Base-by-base conservation (phyloP, 768 basidiomycete genomes). In the Pleurotus pulmonarius region DNA sequence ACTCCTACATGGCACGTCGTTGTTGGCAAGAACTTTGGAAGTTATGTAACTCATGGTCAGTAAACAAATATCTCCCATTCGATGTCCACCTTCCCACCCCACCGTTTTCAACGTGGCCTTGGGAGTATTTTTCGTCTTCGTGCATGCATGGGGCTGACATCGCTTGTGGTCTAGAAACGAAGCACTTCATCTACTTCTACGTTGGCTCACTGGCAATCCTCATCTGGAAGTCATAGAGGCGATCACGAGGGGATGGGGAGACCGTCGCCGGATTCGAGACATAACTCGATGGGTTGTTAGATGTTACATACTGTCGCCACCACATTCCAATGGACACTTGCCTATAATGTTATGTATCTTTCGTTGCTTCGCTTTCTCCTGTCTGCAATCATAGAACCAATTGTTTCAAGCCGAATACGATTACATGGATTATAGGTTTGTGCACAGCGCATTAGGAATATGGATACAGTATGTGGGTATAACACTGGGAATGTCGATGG, bases 161-260 rank as follows among this genome's bases (percentile, higher is more conserved):
- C 49, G 24, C 52, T 26, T 58, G 34, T 57, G 20, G 55, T 26
- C 72, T 34, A 97, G 94, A 98, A 83, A 96, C 94, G 61, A 95
- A 94, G 73, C 90, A 97, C 70, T 98, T 98, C 76, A 94, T 98
- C 76, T 98, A 98, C 81, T 96, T 96, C 75, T 98, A 96, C 78
- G 79, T 98, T 69, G 94, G 92, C 56, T 77, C 87, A 37, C 86
- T 95, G 64, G 95, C 95, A 59, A 85, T 98, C 75, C 87, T 98
- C 71, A 85, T 94, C 76, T 94, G 92, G 92, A 94, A 92, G 77
- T 93, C 92, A 82, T 93, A 74, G 74, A 74, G 44, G 37, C 25
- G 38, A 37, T 53, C 48, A 37, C 51, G 9, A n/a, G 38, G 39
- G 9, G n/a, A 9, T 29, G n/a, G 18, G n/a, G 15, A n/a, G 38